A percentile compares a stretch with the other conserved stretches of the same genome.
phyloP scores from a whole-genome alignment of 768 basidiomycete species.

The Pleurotus salmoneostramineus region DNA sequence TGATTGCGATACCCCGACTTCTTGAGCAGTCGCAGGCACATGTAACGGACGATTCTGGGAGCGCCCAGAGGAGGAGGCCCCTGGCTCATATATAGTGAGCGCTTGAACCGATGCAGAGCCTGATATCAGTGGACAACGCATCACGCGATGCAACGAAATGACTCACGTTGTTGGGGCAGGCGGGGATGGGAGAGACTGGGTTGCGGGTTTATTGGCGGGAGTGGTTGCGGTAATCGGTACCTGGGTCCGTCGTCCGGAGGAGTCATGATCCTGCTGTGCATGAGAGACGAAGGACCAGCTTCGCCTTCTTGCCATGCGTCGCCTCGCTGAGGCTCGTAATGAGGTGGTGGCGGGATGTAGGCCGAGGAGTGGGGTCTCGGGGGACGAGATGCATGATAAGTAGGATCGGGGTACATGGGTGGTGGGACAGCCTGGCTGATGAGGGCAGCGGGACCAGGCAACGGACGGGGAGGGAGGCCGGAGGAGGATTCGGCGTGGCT shows the following conservation, averaged over 20 bases:
- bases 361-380: conserved; percentile 20
- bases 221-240: conserved; percentile 3
- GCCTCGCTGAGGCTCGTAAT: conserved; percentile 14
- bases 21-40: background rate
- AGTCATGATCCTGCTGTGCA: conserved; percentile 17
- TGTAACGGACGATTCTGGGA: background rate
- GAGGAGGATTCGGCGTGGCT: conserved; percentile 1
- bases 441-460: conserved; percentile 16
- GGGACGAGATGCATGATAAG: conserved; percentile 22
- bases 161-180: background rate
- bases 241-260: conserved; percentile 11
- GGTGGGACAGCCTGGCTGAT: conserved; percentile 20
- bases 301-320: conserved; percentile 33
- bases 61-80: background rate
- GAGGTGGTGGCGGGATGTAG: conserved; percentile 11
- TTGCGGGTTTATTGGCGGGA: background rate
- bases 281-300: conserved; percentile 39
- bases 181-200: background rate
- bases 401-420: conserved; percentile 27
- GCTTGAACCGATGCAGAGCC: background rate
- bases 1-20: conserved; percentile 4
- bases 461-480: conserved; percentile 18
- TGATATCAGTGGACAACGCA: background rate
- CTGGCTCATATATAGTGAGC: background rate
- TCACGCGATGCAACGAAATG: background rate